Conservation (phyloP, 345 rosid genomes). For the Boechera stricta region DNA sequence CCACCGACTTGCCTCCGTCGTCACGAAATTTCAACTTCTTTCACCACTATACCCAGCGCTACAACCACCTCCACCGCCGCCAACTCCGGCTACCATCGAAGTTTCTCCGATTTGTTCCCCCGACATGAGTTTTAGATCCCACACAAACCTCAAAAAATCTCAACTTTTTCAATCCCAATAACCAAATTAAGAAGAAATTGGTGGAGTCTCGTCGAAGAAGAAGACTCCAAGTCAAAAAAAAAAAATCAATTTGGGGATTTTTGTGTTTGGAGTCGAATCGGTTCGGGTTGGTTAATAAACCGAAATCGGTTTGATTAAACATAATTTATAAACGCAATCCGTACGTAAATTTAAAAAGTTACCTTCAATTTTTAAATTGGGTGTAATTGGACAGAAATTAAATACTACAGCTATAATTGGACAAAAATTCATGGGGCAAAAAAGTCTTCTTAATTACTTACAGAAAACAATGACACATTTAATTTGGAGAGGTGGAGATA, state of each 20-base stretch:
- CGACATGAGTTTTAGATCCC: constrained; percentile 52
- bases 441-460: neutral
- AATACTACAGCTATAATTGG: no score
- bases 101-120: constrained; percentile 73
- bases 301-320: no score
- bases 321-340: no score
- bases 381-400: no score
- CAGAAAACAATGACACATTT: constrained; percentile 40
- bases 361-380: no score
- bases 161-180: constrained; percentile 5
- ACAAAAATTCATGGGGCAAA: constrained; percentile 13
- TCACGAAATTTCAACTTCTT: constrained; percentile 14
- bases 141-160: constrained; percentile 47
- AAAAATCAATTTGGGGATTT: no score
- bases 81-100: constrained; percentile 43
- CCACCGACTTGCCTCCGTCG: no score
- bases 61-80: constrained; percentile 46
- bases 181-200: neutral
- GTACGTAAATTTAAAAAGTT: no score
- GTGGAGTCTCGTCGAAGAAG: no score
- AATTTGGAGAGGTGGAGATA: constrained; percentile 38
- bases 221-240: neutral
- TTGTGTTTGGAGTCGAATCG: no score
- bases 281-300: no score
- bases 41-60: constrained; percentile 48